Evolutionary conservation across 345 rosid species (phyloP), one percentile per base, ranked within the genome.

Genomic region (Brassica incana): DNA sequence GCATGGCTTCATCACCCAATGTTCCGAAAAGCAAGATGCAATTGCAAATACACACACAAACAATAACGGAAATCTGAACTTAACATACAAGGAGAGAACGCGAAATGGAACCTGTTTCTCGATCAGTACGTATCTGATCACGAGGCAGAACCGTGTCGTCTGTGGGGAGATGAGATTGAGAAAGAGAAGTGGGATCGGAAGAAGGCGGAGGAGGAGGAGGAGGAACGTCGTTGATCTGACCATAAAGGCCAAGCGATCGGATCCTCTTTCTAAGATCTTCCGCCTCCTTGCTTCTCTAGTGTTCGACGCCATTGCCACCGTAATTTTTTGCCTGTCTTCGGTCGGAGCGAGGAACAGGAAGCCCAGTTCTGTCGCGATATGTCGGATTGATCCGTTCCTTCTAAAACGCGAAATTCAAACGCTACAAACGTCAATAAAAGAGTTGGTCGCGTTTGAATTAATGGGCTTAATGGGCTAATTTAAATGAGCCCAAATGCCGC

Each of bases 231-330:
- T 83, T 82, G 86, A 86, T 15, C 72, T 83, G 89, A 81, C 92
- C 95, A 33, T 89, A 77, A 89, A 81, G 72, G 98, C 97, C 54
- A 94, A 85, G 58, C 98, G 97, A 84, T 94, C 97, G 38, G 90
- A 68, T 74, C 98, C 92, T 80, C 93, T 84, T 7, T 90, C 95
- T 30, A 86, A 61, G 71, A 91, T 92, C 87, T 83, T 91, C 80
- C 85, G 79, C 83, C 99, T 88, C 83, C 98, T 88, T 1, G 89
- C 85, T 71, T 94, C 99, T 84, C 97, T 85, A 83, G 50, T 79
- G 85, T 14, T 80, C 71, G 86, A 48, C 16, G 93, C 88, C 90
- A 84, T 76, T 50, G 59, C 54, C 35, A 52, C 18, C 18, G 18
- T 16, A 16, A 16, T 16, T 20, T 20, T 20, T 20, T 20, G 40